These are phyloP conservation scores for Boletellus ananiceps DNA, from an alignment of 768 basidiomycete species.

Conservation along the genomic window DNA sequence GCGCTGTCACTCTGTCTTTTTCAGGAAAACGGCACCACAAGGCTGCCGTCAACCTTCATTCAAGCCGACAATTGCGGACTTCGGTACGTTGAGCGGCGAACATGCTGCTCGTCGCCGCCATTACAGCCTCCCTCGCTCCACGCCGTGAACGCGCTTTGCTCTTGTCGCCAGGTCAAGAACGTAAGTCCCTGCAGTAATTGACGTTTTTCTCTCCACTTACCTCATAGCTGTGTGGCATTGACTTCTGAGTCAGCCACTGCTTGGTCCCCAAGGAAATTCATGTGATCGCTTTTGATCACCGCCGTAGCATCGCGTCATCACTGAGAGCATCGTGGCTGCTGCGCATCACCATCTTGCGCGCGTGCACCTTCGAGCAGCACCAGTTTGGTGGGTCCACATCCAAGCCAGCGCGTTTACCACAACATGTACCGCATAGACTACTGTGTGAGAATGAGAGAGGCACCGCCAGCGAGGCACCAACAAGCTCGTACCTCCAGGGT, in stretches of 20 bases:
- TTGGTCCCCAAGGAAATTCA: slow-evolving; percentile 1
- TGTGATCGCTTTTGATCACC: slow-evolving; percentile 12
- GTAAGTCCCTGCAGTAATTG: slow-evolving; percentile 20
- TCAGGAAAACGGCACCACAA: background rate
- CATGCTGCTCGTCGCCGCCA: slow-evolving; percentile 5
- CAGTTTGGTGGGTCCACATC: no score
- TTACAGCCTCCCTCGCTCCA: slow-evolving; percentile 21
- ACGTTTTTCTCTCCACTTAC: slow-evolving; percentile 9
- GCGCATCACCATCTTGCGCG: slow-evolving; percentile 1
- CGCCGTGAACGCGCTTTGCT: slow-evolving; percentile 9
- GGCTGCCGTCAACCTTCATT: background rate
- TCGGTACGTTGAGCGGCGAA: slow-evolving; percentile 23
- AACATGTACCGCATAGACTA: no score
- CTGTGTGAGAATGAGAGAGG: no score
- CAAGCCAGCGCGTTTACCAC: no score
- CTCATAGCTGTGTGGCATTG: slow-evolving; percentile 9
- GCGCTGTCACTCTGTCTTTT: background rate
- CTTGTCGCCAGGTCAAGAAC: slow-evolving; percentile 18
- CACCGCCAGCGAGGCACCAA: no score
- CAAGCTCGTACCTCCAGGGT: no score
- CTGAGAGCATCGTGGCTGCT: background rate
- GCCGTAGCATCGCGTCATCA: background rate
- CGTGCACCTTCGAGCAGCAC: background rate
- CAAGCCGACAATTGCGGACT: slow-evolving; percentile 23
- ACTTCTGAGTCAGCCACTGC: background rate